Conservation (phyloP, 257 asterid species). For the Cynanchum wilfordii region DNA sequence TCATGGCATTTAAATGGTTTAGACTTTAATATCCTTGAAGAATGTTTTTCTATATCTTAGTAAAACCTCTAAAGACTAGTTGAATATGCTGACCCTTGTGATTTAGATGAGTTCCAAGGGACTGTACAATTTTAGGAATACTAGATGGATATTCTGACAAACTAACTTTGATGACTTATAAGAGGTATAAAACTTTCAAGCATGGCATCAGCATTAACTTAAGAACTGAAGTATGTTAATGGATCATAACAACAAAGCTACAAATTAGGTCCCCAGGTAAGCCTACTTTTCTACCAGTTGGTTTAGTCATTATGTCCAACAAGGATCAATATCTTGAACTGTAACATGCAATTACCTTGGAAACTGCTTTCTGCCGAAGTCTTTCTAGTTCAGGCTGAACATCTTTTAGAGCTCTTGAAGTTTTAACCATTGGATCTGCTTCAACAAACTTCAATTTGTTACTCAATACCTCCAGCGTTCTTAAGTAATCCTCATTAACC, state of each 20-base stretch:
- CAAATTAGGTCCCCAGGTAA: not conserved
- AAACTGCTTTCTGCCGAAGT: slow-evolving; percentile 95
- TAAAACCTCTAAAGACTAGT: not conserved
- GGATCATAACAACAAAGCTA: not conserved
- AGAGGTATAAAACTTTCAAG: not conserved
- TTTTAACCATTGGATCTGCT: slow-evolving; percentile 68
- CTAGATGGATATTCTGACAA: not conserved
- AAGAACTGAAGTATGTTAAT: not conserved
- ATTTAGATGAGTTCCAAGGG: not conserved
- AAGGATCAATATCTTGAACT: slow-evolving; percentile 3
- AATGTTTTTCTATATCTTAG: not conserved
- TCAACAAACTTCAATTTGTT: slow-evolving; percentile 82
- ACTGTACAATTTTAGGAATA: not conserved
- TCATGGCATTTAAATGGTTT: not conserved
- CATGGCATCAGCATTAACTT: not conserved
- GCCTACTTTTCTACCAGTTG: not conserved
- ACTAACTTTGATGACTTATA: not conserved
- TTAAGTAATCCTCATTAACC: slow-evolving; percentile 95
- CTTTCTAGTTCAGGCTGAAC: slow-evolving; percentile 93
- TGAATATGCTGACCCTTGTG: not conserved
- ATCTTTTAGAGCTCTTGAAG: slow-evolving; percentile 81
- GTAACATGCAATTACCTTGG: slow-evolving; percentile 55
- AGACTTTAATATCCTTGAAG: not conserved
- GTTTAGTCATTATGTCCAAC: not conserved
- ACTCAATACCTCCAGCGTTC: slow-evolving; percentile 80